Conservation (phyloP, 768 basidiomycete genomes). For the Infundibulicybe gibba region DNA sequence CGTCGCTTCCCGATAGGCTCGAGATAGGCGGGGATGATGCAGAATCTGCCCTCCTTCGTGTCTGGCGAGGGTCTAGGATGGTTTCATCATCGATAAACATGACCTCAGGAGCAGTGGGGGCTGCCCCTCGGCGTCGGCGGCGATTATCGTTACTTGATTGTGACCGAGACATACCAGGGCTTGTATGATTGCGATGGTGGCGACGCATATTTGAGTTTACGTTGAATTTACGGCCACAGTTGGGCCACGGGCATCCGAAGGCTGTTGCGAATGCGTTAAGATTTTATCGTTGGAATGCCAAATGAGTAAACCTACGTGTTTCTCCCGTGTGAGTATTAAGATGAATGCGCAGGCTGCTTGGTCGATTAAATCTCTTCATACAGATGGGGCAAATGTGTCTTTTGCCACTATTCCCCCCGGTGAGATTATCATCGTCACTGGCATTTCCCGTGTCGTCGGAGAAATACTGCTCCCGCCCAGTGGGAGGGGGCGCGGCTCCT, state of each 20-base stretch:
- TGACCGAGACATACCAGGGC: conserved; percentile 26
- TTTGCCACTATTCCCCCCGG: conserved; percentile 27
- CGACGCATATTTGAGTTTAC: conserved; percentile 85
- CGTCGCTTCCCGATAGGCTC: conserved; percentile 18
- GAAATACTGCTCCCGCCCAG: conserved; percentile 4
- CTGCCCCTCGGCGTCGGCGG: conserved; percentile 20
- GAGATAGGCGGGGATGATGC: conserved; percentile 16
- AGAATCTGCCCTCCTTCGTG: neutral
- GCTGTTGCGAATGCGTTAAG: conserved; percentile 34
- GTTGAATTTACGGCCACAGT: conserved; percentile 75
- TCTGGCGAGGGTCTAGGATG: conserved; percentile 1
- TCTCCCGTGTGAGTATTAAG: conserved; percentile 68
- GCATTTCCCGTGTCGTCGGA: conserved; percentile 20
- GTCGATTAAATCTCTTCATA: conserved; percentile 64
- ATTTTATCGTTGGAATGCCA: neutral
- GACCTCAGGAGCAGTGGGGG: conserved; percentile 1
- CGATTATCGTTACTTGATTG: conserved; percentile 18
- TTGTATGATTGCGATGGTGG: conserved; percentile 66
- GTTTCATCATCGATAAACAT: conserved; percentile 12
- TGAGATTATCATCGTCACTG: conserved; percentile 17
- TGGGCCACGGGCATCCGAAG: conserved; percentile 70
- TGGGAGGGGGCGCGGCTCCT: conserved; percentile 1
- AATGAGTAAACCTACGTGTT: conserved; percentile 45
- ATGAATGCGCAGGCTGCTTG: conserved; percentile 64
- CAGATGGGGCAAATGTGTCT: conserved; percentile 53